Conservation (phyloP, 352 stramenopile species). For the Phytopythium helicoides region DNA sequence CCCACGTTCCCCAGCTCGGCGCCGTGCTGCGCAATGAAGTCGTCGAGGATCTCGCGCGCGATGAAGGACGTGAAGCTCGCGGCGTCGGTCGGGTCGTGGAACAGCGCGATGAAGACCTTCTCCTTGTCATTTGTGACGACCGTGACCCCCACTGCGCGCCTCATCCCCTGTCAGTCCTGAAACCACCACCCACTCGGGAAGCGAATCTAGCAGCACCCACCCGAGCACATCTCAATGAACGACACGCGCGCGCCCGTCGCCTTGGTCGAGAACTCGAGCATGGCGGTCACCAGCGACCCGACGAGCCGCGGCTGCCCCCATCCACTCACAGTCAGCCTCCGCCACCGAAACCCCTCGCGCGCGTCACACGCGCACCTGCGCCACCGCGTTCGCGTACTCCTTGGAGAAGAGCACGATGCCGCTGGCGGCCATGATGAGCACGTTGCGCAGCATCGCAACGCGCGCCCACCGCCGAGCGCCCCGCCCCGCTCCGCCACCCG, state of each 20-base stretch:
- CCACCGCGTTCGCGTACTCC: constrained; percentile 87
- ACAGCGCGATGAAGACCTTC: constrained; percentile 92
- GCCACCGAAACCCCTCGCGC: neutral
- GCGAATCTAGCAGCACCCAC: no score
- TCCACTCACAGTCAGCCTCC: constrained; percentile 3
- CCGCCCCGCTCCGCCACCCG: neutral
- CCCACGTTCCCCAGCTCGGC: constrained; percentile 76
- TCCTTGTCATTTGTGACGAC: constrained; percentile 86
- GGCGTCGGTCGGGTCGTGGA: constrained; percentile 84
- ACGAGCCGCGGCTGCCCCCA: constrained; percentile 82
- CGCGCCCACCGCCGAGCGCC: no score
- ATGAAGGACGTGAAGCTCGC: constrained; percentile 85
- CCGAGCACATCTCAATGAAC: constrained; percentile 87
- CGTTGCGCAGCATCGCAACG: constrained; percentile 86
- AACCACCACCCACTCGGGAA: no score
- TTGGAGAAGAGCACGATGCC: constrained; percentile 93
- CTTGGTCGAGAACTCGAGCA: constrained; percentile 91
- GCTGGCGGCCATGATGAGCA: constrained; percentile 91
- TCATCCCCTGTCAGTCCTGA: neutral
- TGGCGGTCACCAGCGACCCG: constrained; percentile 88
- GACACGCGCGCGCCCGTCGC: constrained; percentile 87
- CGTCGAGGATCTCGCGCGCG: constrained; percentile 82
- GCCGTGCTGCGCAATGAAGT: constrained; percentile 79
- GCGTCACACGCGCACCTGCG: constrained; percentile 43
- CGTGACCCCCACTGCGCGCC: constrained; percentile 72